Conservation (phyloP, 495 filamentous ascomycete species). For the Penicillium soppii region DNA sequence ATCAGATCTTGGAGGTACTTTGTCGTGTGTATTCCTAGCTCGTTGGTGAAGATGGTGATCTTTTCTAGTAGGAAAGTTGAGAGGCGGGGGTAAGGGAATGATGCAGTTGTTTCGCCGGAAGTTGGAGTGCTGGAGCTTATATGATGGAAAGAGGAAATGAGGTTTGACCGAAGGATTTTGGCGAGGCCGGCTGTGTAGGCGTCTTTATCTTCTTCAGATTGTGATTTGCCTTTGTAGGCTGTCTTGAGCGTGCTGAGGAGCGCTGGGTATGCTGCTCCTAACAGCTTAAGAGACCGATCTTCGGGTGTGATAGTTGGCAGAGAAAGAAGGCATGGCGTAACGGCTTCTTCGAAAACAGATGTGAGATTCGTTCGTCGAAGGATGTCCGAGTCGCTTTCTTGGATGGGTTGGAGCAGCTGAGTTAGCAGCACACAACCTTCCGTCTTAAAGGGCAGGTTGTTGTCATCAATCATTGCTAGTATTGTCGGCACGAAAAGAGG, state of each 20-base stretch:
- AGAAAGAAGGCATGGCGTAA: slow-evolving; percentile 69
- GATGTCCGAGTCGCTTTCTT: slow-evolving; percentile 44
- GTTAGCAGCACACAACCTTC: slow-evolving; percentile 61
- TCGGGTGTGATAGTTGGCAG: slow-evolving; percentile 80
- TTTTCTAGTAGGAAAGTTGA: slow-evolving; percentile 58
- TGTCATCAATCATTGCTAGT: slow-evolving; percentile 76
- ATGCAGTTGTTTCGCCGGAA: slow-evolving; percentile 44
- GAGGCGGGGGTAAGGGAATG: slow-evolving; percentile 42
- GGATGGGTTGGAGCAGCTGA: slow-evolving; percentile 59
- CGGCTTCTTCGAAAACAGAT: slow-evolving; percentile 74
- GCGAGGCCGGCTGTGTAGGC: slow-evolving; percentile 19
- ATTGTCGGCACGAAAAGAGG: slow-evolving; percentile 81
- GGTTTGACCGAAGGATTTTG: slow-evolving; percentile 39
- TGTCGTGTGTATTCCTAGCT: slow-evolving; percentile 66
- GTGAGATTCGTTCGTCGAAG: slow-evolving; percentile 72
- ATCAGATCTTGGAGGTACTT: slow-evolving; percentile 76
- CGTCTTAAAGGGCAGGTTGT: slow-evolving; percentile 51
- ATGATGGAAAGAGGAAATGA: slow-evolving; percentile 49
- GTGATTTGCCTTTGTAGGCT: slow-evolving; percentile 18
- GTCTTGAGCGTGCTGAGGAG: slow-evolving; percentile 59
- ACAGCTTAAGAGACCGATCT: slow-evolving; percentile 62
- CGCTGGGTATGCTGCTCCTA: slow-evolving; percentile 64
- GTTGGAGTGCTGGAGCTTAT: slow-evolving; percentile 48
- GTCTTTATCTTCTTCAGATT: slow-evolving; percentile 16
- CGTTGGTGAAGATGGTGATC: slow-evolving; percentile 50